phyloP scores from a whole-genome alignment of 1,284 basidiomycete genomes.

The Austroboletus rostrupii region DNA sequence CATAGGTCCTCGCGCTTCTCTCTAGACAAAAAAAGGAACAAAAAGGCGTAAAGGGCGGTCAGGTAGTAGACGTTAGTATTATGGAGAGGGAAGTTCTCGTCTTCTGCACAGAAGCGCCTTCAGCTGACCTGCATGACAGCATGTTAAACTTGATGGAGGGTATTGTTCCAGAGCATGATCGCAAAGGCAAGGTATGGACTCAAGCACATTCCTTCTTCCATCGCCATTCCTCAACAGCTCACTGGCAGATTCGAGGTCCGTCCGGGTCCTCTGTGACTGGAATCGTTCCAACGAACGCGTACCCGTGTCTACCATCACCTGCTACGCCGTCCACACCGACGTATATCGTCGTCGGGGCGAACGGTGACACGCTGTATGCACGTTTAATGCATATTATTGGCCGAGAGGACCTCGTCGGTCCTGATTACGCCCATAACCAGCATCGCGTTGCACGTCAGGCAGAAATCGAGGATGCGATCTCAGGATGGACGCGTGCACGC shows the following conservation, averaged over 20 bases:
- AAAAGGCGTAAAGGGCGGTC: constrained; percentile 41
- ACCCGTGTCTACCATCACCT: constrained; percentile 53
- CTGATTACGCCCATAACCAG: constrained; percentile 55
- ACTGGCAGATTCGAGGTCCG: constrained; percentile 54
- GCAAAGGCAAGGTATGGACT: constrained; percentile 52
- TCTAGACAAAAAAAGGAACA: constrained; percentile 40
- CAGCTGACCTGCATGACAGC: constrained; percentile 23
- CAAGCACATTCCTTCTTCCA: background rate
- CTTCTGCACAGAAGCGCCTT: background rate
- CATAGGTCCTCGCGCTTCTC: constrained; percentile 69
- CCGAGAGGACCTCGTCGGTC: constrained; percentile 55
- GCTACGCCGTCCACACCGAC: constrained; percentile 39
- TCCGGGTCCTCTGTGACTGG: constrained; percentile 71
- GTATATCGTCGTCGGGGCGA: constrained; percentile 67
- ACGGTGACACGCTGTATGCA: constrained; percentile 64
- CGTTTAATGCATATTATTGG: constrained; percentile 59
- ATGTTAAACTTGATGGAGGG: constrained; percentile 77
- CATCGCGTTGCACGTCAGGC: constrained; percentile 53
- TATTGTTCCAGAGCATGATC: constrained; percentile 70
- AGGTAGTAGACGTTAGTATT: constrained; percentile 71
- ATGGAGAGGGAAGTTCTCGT: constrained; percentile 50
- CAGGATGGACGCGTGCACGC: constrained; percentile 49
- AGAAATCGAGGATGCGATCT: constrained; percentile 62
- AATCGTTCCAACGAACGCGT: constrained; percentile 70
- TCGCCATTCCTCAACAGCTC: background rate